A percentile compares a stretch with the other conserved stretches of the same genome.
Conservation (phyloP, 116 monocot species). For the Dioscorea cayenensis region DNA sequence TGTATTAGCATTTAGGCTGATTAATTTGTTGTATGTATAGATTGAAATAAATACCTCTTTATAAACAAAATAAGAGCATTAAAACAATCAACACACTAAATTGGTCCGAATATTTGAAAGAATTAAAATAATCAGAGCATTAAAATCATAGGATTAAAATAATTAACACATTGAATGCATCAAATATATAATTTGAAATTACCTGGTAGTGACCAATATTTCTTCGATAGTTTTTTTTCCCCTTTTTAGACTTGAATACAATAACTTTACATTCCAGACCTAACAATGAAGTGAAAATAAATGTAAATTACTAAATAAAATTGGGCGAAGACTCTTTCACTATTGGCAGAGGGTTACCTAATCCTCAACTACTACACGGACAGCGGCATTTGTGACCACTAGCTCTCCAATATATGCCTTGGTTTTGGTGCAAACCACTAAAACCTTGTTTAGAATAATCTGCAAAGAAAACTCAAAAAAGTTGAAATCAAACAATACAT, state of each 20-base stretch:
- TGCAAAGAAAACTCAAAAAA: constrained; percentile 18
- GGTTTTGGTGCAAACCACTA: constrained; percentile 70
- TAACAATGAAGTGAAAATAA: constrained; percentile 23
- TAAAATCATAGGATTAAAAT: no score
- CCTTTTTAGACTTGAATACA: constrained; percentile 87
- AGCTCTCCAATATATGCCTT: constrained; percentile 86
- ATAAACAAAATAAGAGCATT: no score
- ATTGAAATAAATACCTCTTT: no score
- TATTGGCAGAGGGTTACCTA: constrained; percentile 36
- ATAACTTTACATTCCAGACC: constrained; percentile 78
- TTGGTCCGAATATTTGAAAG: background rate
- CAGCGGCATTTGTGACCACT: constrained; percentile 88
- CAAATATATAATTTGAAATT: background rate
- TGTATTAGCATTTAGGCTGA: no score
- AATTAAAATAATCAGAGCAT: no score
- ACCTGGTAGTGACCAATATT: constrained; percentile 93
- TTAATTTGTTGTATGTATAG: no score
- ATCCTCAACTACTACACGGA: constrained; percentile 94
- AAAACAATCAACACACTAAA: no score
- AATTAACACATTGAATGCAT: no score
- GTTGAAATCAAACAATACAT: background rate
- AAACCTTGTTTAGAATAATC: constrained; percentile 89
- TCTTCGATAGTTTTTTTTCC: constrained; percentile 86
- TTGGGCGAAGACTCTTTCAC: background rate
- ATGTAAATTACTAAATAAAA: background rate